Evolutionary conservation across 352 stramenopile genomes (phyloP), one percentile per base, ranked within the genome.

Genomic region (Halophytophthora batemanensis): DNA sequence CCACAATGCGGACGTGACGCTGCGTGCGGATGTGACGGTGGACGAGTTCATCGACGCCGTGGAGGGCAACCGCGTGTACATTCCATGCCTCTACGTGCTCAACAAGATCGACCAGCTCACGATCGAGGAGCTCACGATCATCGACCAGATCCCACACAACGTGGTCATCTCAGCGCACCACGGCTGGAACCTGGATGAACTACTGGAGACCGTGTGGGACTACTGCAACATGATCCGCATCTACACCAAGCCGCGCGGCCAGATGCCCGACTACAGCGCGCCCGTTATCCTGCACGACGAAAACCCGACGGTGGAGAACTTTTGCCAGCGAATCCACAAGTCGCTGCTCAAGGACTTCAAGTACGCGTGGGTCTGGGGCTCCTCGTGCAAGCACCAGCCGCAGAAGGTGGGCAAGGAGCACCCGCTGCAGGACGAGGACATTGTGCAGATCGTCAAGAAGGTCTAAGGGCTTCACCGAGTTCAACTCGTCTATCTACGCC

Each of bases 101-200:
- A 99, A 99, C 81, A 99, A 99, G 77, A 99, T 99, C 63, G 97
- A 99, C 69, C 81, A 98, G 66, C 86, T 99, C 22, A 97, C 94
- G 19, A 98, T 99, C 72, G 94, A 99, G 71, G 96, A 99, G 75
- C 82, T 99, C 1, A 97, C 98, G 53, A 98, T 98, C 67, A 93
- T 99, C 43, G 96, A 97, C 70, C 93, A 98, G 75, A 94, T 99
- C 66, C 96, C 96, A 42, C 96, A 99, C 77, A 98, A 98, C 69
- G 93, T 99, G 17, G 93, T 97, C 45, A 98, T 99, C 58, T 98
- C 88, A 44, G 94, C 89, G 29, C 83, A 98, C 62, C 94, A 99
- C 59, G 81, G 95, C n/a, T 99, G 96, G 96, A 99, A 99, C 81
- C 70, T 99, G 34, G 97, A 99, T 61, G 86, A 98, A 50, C 73